Base-by-base conservation (phyloP, 768 basidiomycete species). In the Leccinum incarnatum region DNA sequence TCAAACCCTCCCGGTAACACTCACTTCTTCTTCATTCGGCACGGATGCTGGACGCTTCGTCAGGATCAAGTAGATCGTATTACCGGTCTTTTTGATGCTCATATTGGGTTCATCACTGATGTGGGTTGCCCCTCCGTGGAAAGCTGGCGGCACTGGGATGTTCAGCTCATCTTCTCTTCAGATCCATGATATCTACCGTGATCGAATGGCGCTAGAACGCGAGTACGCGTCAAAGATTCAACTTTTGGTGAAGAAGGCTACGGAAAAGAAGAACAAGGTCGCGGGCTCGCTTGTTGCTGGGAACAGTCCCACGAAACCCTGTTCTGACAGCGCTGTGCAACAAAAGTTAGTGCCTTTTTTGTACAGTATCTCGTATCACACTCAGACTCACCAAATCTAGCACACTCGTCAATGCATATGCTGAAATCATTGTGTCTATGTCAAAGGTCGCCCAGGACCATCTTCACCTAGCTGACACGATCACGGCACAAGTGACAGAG, bases 161-260 rank as follows among this genome's bases (percentile, higher is more conserved):
- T 32, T 53, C 17, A 62, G 30, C 12, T n/a, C 12, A 51, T 57
- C 48, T 5, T 55, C 54, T 53, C 3, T 49, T 46, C 60, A 93
- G 91, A 81, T 89, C 54, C 83, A 88, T 57, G 90, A 93, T 48
- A 64, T 93, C 52, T 87, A 90, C 67, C 76, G 77, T 46, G 87
- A 87, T 53, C 81, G 86, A 48, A 84, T 76, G 10, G 79, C 77
- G 7, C 75, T 93, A 11, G 92, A 94, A 71, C 83, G 87, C 53
- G 91, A 94, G 69, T 93, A 91, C 68, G 88, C 90, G 0, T 69
- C 73, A 25, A 92, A 89, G 68, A 77, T 94, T 10, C 85, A 87
- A 66, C 71, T 77, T 15, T 71, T 94, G 32, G 79, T 79, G 8
- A 85, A 81, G 71, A 91, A 86, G 68, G 85, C 86, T 1, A 73